phyloP scores from a whole-genome alignment of 2,329 filamentous ascomycete species.

The Fragosphaeria purpurea region DNA sequence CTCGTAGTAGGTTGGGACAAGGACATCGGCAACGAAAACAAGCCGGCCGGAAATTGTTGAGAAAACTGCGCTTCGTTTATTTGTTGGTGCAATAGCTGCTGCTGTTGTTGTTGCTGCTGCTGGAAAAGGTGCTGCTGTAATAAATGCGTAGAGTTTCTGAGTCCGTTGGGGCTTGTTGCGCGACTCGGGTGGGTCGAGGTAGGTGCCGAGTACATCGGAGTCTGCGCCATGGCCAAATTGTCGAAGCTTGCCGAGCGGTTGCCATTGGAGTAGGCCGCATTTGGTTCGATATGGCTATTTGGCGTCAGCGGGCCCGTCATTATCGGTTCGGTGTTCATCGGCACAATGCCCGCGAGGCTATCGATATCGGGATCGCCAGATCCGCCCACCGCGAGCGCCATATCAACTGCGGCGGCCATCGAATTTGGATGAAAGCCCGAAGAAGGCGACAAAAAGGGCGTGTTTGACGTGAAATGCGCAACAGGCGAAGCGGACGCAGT shows the following conservation, averaged over 20 bases:
- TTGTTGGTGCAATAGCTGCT: slow-evolving; percentile 11
- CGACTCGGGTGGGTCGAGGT: slow-evolving; percentile 65
- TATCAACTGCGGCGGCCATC: slow-evolving; percentile 14
- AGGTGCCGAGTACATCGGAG: slow-evolving; percentile 55
- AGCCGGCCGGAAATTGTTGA: slow-evolving; percentile 35
- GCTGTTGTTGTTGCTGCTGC: slow-evolving; percentile 23
- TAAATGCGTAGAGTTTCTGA: slow-evolving; percentile 36
- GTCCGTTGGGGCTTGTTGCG: slow-evolving; percentile 58
- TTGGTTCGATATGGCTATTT: slow-evolving; percentile 52
- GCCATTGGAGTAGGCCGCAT: slow-evolving; percentile 41
- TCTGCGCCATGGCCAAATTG: slow-evolving; percentile 48
- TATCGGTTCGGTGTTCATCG: slow-evolving; percentile 7
- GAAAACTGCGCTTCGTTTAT: slow-evolving; percentile 29
- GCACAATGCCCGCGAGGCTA: slow-evolving; percentile 12
- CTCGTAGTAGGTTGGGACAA: slow-evolving; percentile 20
- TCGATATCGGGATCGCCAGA: slow-evolving; percentile 14
- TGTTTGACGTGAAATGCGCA: slow-evolving; percentile 44
- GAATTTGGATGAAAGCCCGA: slow-evolving; percentile 15
- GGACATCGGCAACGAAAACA: slow-evolving; percentile 41
- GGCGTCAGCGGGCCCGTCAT: slow-evolving; percentile 51
- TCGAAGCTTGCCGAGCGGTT: slow-evolving; percentile 57
- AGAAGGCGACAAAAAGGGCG: slow-evolving; percentile 29
- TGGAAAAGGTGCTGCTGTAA: slow-evolving; percentile 27
- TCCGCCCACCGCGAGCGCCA: slow-evolving; percentile 12
- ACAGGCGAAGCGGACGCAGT: slow-evolving; percentile 28